phyloP scores from a whole-genome alignment of 2,329 filamentous ascomycete genomes.

The Davidsoniella neocaledoniae region DNA sequence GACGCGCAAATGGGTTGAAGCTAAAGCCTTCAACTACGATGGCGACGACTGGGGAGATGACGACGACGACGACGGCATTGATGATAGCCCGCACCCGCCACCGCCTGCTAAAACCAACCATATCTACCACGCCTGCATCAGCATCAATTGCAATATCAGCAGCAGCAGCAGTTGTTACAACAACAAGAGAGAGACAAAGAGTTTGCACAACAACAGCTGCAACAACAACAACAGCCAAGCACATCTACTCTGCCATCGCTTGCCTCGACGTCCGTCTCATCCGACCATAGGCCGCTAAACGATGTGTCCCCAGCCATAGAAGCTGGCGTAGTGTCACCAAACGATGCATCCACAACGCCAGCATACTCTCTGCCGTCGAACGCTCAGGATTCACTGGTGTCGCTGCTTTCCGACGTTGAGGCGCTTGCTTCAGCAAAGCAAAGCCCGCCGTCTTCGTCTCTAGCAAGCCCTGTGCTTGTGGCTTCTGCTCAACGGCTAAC shows the following conservation, averaged over 20 bases:
- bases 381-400: too few relatives aligned
- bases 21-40: constrained; percentile 72
- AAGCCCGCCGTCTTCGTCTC: too few relatives aligned
- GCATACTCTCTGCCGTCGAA: too few relatives aligned
- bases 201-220: background rate
- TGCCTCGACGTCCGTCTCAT: background rate
- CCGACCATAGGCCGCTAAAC: background rate
- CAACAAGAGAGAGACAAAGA: background rate
- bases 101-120: constrained; percentile 15
- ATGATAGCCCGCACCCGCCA: constrained; percentile 27
- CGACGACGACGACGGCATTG: constrained; percentile 33
- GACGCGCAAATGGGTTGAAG: constrained; percentile 90
- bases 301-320: too few relatives aligned
- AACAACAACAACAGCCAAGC: background rate
- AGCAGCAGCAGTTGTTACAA: background rate
- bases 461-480: too few relatives aligned
- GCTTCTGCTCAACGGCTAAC: too few relatives aligned
- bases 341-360: background rate
- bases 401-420: too few relatives aligned
- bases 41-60: constrained; percentile 84
- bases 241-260: background rate
- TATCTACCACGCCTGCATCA: constrained; percentile 6
- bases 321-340: too few relatives aligned
- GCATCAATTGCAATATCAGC: constrained; percentile 7
- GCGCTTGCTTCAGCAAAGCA: too few relatives aligned